phyloP scores from a whole-genome alignment of 2,329 filamentous ascomycete genomes.

The Phialemoniopsis sp. region DNA sequence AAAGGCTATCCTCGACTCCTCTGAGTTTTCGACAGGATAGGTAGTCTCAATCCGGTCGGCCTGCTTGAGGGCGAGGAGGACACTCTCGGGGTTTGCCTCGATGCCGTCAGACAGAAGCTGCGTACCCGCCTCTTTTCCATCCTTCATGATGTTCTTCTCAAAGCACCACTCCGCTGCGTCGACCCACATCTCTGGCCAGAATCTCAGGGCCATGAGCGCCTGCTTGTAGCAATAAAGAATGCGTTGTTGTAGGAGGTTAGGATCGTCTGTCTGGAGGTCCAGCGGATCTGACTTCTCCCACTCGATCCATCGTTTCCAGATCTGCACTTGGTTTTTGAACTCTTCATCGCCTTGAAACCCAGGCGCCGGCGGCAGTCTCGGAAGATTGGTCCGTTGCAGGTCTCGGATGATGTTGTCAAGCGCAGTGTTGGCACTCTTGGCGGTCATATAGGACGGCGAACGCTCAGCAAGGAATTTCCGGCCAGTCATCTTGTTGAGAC shows the following conservation, averaged over 20 bases:
- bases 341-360: constrained; percentile 86
- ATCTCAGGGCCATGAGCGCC: constrained; percentile 86
- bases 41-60: constrained; percentile 83
- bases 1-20: constrained; percentile 69
- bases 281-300: constrained; percentile 95
- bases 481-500: constrained; percentile 86
- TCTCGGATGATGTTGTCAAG: constrained; percentile 83
- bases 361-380: constrained; percentile 74
- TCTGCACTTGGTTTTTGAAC: constrained; percentile 75
- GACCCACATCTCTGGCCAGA: constrained; percentile 95
- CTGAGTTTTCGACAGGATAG: constrained; percentile 71
- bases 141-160: constrained; percentile 63
- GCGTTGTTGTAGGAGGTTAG: constrained; percentile 68
- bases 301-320: constrained; percentile 91
- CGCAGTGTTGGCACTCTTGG: constrained; percentile 82
- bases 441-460: constrained; percentile 93
- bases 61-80: constrained; percentile 82
- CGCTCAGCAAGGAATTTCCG: constrained; percentile 93
- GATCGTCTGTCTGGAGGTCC: constrained; percentile 79
- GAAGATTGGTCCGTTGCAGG: constrained; percentile 72
- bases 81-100: constrained; percentile 88
- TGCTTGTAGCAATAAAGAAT: constrained; percentile 91
- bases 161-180: constrained; percentile 93
- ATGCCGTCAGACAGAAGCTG: constrained; percentile 81
- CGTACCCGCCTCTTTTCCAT: constrained; percentile 59